These are phyloP conservation scores for Aaosphaeria pasadenensis DNA, from an alignment of 2,329 filamentous ascomycete species.

Conservation along the genomic window DNA sequence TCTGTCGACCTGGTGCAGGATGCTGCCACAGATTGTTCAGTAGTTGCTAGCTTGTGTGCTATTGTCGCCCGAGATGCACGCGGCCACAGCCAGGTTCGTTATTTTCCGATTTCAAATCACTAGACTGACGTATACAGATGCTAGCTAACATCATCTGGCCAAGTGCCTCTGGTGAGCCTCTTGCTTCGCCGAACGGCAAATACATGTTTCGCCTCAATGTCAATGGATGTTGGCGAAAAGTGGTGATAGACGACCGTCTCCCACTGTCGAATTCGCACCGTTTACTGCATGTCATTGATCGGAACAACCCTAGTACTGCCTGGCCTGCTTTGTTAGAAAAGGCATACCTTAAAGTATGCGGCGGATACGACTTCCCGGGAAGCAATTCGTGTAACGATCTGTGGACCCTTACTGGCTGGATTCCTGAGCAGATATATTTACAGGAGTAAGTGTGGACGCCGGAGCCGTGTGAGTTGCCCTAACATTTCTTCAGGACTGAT, in stretches of 20 bases:
- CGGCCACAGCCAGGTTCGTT: constrained; percentile 63
- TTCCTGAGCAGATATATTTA: constrained; percentile 91
- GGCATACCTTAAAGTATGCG: constrained; percentile 90
- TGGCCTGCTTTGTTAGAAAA: constrained; percentile 96
- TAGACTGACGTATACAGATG: constrained; percentile 49
- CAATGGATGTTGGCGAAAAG: constrained; percentile 86
- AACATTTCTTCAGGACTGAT: constrained; percentile 59
- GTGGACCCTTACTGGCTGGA: constrained; percentile 91
- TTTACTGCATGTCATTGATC: constrained; percentile 82
- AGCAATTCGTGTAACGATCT: constrained; percentile 96
- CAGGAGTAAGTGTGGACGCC: constrained; percentile 55
- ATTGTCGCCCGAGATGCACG: constrained; percentile 67
- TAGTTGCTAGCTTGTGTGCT: constrained; percentile 91
- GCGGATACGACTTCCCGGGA: constrained; percentile 95
- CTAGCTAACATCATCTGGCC: constrained; percentile 74
- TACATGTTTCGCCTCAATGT: constrained; percentile 93
- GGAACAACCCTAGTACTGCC: constrained; percentile 73
- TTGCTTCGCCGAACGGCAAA: constrained; percentile 74
- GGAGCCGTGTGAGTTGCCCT: constrained; percentile 5
- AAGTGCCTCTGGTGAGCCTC: constrained; percentile 51
- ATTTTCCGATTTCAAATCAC: not conserved
- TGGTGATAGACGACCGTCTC: constrained; percentile 84
- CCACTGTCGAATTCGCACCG: constrained; percentile 73
- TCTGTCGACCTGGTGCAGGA: constrained; percentile 88
- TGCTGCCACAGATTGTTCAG: constrained; percentile 92